Evolutionary conservation across 345 rosid species (phyloP).

Genomic region (Citrus sp.): DNA sequence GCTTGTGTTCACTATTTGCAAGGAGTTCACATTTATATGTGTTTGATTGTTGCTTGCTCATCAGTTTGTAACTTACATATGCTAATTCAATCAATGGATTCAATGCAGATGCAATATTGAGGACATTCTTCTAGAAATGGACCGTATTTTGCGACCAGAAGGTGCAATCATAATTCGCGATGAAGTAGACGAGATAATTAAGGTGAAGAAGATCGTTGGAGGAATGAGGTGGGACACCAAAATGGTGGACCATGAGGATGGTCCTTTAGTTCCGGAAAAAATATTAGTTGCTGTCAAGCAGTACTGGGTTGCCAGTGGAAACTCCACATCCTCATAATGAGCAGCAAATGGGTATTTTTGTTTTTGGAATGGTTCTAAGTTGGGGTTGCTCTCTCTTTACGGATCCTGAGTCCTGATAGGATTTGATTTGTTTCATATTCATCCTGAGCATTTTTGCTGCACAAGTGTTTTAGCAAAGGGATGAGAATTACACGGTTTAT

Average conservation of each 20-base stretch:
- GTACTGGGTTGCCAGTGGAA: slow-evolving; percentile 79
- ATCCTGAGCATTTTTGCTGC: slow-evolving; percentile 26
- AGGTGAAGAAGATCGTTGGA: slow-evolving; percentile 68
- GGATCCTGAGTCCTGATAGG: not conserved
- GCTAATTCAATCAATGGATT: not conserved
- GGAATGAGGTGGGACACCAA: slow-evolving; percentile 97
- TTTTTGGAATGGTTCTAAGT: not conserved
- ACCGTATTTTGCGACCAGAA: slow-evolving; percentile 92
- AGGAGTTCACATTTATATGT: not conserved
- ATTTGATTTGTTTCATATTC: slow-evolving; percentile 22
- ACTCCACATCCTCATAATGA: slow-evolving; percentile 60
- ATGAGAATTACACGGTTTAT: not conserved
- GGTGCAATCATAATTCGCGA: slow-evolving; percentile 90
- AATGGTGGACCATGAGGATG: slow-evolving; percentile 98
- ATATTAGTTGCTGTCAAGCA: slow-evolving; percentile 90
- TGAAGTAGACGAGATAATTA: slow-evolving; percentile 77
- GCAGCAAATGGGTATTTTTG: not conserved
- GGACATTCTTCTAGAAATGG: slow-evolving; percentile 98
- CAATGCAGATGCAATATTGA: slow-evolving; percentile 66
- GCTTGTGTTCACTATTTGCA: not conserved
- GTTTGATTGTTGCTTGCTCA: not conserved
- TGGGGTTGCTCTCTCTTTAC: not conserved
- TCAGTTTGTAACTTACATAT: not conserved
- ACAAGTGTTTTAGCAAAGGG: slow-evolving; percentile 11
- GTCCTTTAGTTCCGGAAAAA: slow-evolving; percentile 92